Conservation (phyloP, 441 rosid species). For the Eruca vesicaria region DNA sequence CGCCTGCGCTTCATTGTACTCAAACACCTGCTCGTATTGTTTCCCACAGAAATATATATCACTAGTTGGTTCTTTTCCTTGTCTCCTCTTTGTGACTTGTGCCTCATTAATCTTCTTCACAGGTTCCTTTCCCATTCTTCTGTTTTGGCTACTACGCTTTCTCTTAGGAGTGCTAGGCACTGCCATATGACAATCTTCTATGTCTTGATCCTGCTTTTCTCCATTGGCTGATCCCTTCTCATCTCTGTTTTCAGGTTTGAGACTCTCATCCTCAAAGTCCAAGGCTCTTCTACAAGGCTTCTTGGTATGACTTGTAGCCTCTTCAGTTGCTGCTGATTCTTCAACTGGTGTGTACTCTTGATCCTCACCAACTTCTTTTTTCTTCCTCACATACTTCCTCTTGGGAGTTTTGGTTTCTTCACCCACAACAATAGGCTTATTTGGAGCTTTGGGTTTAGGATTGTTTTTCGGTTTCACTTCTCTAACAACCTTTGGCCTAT, state of each 20-base stretch:
- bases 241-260: conserved; percentile 27
- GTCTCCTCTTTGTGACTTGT: conserved; percentile 32
- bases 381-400: conserved; percentile 55
- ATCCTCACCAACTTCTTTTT: conserved; percentile 25
- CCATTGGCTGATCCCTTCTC: conserved; percentile 40
- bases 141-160: conserved; percentile 24
- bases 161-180: conserved; percentile 46
- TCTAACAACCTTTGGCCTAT: conserved; percentile 75
- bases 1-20: conserved; percentile 37
- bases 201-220: conserved; percentile 35
- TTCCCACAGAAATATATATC: conserved; percentile 38
- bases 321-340: conserved; percentile 32
- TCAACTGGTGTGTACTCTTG: conserved; percentile 32
- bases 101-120: neutral
- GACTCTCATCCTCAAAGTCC: conserved; percentile 43
- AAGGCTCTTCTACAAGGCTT: conserved; percentile 54
- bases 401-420: conserved; percentile 40
- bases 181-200: conserved; percentile 24
- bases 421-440: conserved; percentile 29
- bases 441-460: conserved; percentile 28
- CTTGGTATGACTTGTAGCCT: conserved; percentile 34
- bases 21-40: conserved; percentile 39
- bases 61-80: conserved; percentile 33
- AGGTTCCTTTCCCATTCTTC: conserved; percentile 23
- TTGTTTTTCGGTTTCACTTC: conserved; percentile 60